Evolutionary conservation across 768 basidiomycete species (phyloP).

Genomic region (Tubosaeta sp.): DNA sequence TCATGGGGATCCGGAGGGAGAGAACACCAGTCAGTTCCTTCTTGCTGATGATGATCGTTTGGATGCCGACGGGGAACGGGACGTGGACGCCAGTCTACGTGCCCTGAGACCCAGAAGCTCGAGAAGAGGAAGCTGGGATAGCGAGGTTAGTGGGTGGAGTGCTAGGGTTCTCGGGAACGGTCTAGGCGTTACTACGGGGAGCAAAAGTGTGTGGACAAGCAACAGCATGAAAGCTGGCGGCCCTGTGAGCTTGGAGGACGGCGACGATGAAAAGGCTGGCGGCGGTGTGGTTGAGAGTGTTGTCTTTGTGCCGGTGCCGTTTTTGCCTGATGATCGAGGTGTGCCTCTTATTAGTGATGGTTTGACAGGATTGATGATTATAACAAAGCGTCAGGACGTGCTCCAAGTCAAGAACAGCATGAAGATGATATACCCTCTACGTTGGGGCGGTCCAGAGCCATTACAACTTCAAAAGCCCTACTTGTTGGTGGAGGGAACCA

Average conservation of each 20-base stretch:
- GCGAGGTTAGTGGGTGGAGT: constrained; percentile 85
- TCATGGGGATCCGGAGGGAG: constrained; percentile 46
- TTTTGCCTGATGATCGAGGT: constrained; percentile 7
- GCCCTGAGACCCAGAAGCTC: constrained; percentile 87
- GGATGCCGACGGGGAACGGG: constrained; percentile 48
- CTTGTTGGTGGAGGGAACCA: constrained; percentile 3
- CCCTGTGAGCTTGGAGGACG: constrained; percentile 46
- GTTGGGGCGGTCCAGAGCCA: constrained; percentile 26
- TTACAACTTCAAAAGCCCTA: constrained; percentile 11
- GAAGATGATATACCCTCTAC: constrained; percentile 23
- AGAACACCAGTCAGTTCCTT: constrained; percentile 65
- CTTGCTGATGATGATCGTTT: constrained; percentile 63
- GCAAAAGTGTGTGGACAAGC: constrained; percentile 57
- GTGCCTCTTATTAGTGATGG: neutral
- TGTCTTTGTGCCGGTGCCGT: constrained; percentile 7
- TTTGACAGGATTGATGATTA: constrained; percentile 3
- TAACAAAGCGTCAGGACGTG: constrained; percentile 1
- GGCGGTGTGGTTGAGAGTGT: constrained; percentile 16
- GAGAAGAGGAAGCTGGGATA: constrained; percentile 88
- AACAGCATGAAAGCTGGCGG: constrained; percentile 58
- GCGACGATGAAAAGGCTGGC: constrained; percentile 30
- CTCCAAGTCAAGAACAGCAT: constrained; percentile 4
- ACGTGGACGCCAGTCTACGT: constrained; percentile 83
- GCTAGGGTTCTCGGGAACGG: constrained; percentile 53
- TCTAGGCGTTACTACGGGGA: constrained; percentile 44